phyloP scores from a whole-genome alignment of 768 basidiomycete species.

The Rhodotorula paludigena region DNA sequence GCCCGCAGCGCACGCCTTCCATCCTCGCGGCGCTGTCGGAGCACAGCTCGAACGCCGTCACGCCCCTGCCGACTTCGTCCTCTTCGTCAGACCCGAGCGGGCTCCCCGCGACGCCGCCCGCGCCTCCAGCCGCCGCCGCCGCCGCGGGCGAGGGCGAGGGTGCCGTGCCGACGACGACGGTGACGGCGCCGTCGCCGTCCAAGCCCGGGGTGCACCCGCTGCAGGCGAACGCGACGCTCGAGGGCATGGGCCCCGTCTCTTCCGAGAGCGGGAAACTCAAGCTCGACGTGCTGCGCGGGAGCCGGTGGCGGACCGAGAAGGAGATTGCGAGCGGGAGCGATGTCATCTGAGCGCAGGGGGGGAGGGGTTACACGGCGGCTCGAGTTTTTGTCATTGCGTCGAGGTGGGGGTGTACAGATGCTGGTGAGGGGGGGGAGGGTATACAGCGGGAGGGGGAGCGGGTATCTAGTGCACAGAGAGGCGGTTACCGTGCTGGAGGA shows the following conservation, averaged over 20 bases:
- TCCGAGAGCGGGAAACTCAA: slow-evolving; percentile 21
- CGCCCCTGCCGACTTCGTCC: slow-evolving; percentile 13
- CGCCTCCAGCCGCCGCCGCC: neutral
- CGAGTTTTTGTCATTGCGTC: neutral
- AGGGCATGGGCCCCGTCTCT: slow-evolving; percentile 3
- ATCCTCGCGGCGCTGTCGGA: slow-evolving; percentile 6
- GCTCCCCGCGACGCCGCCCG: neutral
- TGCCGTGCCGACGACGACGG: neutral
- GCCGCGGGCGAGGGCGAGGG: too few species aligned
- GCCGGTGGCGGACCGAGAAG: slow-evolving; percentile 28
- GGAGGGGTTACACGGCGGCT: neutral
- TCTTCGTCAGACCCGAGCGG: neutral
- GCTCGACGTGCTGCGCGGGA: slow-evolving; percentile 28
- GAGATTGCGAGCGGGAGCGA: slow-evolving; percentile 36
- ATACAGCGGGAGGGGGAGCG: neutral
- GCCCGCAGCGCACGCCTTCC: neutral
- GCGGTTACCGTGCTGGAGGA: slow-evolving; percentile 24
- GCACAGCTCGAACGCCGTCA: slow-evolving; percentile 15
- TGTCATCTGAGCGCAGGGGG: slow-evolving; percentile 6
- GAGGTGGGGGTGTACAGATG: neutral
- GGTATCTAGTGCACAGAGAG: neutral
- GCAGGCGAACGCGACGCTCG: neutral
- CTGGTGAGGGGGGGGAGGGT: neutral
- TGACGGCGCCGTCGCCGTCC: neutral
- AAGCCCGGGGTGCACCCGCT: neutral